phyloP scores from a whole-genome alignment of 768 basidiomycete species.

The Trametes punicea region DNA sequence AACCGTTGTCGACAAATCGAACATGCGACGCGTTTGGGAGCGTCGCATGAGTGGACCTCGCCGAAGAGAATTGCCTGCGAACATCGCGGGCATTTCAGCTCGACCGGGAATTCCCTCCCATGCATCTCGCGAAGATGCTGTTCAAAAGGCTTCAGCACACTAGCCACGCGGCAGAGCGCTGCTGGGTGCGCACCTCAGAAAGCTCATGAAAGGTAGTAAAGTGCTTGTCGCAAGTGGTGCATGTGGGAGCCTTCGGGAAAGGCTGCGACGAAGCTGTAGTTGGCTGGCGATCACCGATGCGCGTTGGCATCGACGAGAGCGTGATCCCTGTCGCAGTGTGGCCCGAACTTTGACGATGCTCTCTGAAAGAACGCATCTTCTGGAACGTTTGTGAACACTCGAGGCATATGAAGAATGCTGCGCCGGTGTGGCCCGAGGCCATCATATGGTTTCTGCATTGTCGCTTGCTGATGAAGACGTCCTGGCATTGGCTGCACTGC shows the following conservation, averaged over 20 bases:
- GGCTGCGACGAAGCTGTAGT: neutral
- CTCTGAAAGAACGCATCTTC: neutral
- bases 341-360: too few relatives aligned
- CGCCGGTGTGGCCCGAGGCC: neutral
- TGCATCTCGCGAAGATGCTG: neutral
- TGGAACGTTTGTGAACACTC: conserved; percentile 2
- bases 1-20: neutral
- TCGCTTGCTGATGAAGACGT: conserved; percentile 3
- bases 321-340: too few relatives aligned
- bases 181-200: neutral
- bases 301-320: too few relatives aligned
- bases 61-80: neutral
- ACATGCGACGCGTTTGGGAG: neutral
- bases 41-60: neutral
- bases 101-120: neutral
- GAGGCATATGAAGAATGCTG: neutral
- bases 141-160: too few relatives aligned
- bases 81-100: neutral
- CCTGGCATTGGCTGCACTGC: too few relatives aligned
- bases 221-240: neutral
- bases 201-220: neutral
- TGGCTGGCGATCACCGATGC: too few relatives aligned
- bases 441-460: neutral
- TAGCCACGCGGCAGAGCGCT: too few relatives aligned
- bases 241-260: neutral